Conservation (phyloP, 2,329 filamentous ascomycete species). For the Cladosporium oxysporum region DNA sequence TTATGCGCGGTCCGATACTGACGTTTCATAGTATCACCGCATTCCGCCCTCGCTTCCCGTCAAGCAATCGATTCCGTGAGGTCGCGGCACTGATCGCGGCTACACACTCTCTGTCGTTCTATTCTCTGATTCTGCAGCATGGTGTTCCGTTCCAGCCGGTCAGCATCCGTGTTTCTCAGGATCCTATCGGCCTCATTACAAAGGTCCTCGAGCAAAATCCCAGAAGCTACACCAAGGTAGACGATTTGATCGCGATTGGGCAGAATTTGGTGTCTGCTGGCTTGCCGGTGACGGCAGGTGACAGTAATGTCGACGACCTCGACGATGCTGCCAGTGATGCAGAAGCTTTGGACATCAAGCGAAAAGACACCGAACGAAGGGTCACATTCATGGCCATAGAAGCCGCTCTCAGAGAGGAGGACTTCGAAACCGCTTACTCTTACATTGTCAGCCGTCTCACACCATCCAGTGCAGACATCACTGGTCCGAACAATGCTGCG, state of each 20-base stretch:
- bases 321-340: slow-evolving; percentile 34
- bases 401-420: slow-evolving; percentile 72
- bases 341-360: slow-evolving; percentile 20
- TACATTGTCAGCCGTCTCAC: slow-evolving; percentile 72
- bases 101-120: slow-evolving; percentile 74
- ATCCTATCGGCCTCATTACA: slow-evolving; percentile 71
- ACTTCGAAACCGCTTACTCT: slow-evolving; percentile 84
- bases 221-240: slow-evolving; percentile 71
- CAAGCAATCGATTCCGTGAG: slow-evolving; percentile 55
- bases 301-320: slow-evolving; percentile 27
- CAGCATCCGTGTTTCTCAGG: slow-evolving; percentile 72
- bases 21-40: slow-evolving; percentile 58
- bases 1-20: slow-evolving; percentile 13
- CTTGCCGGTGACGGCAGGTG: slow-evolving; percentile 30
- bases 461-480: slow-evolving; percentile 35
- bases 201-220: slow-evolving; percentile 76
- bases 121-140: slow-evolving; percentile 75
- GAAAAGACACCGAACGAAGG: slow-evolving; percentile 58
- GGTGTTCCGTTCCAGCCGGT: slow-evolving; percentile 79
- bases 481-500: slow-evolving; percentile 15
- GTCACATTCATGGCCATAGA: slow-evolving; percentile 80
- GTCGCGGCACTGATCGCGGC: slow-evolving; percentile 68
- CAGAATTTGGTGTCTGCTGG: slow-evolving; percentile 63
- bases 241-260: slow-evolving; percentile 71
- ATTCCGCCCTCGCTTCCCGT: slow-evolving; percentile 60